Evolutionary conservation across 495 filamentous ascomycete species (phyloP).

Genomic region (Choiromyces venosus): DNA sequence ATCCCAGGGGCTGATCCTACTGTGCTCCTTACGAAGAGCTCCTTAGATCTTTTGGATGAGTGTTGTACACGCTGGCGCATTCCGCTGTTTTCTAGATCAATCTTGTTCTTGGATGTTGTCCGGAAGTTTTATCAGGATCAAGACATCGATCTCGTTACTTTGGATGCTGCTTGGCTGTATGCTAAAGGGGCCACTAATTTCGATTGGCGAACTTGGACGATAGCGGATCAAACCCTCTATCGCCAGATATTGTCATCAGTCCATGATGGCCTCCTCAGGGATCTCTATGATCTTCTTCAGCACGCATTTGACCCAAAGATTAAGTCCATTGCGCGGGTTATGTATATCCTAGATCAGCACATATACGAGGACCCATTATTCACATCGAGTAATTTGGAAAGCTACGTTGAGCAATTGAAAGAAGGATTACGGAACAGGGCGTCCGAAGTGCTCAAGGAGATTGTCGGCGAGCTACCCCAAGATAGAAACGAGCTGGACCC

Average conservation of each 20-base stretch:
- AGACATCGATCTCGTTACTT: constrained; percentile 69
- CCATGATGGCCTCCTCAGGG: constrained; percentile 76
- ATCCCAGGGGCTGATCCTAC: constrained; percentile 51
- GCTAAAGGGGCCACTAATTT: constrained; percentile 58
- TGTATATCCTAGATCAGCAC: constrained; percentile 78
- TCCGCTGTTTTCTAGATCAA: constrained; percentile 71
- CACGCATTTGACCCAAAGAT: constrained; percentile 85
- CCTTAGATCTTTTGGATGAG: constrained; percentile 76
- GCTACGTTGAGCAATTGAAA: constrained; percentile 63
- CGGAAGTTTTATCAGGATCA: constrained; percentile 79
- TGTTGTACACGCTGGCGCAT: constrained; percentile 85
- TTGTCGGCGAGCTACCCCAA: constrained; percentile 60
- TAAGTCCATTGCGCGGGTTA: constrained; percentile 67
- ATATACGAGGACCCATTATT: constrained; percentile 75
- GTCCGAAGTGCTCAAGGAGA: constrained; percentile 56
- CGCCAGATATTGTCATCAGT: constrained; percentile 67
- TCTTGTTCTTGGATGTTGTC: constrained; percentile 79
- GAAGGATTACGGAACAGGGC: constrained; percentile 70
- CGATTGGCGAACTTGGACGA: constrained; percentile 68
- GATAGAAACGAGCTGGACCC: constrained; percentile 71
- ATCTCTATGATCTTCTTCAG: constrained; percentile 79
- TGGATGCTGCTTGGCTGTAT: constrained; percentile 76
- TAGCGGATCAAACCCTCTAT: constrained; percentile 69
- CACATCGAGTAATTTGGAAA: constrained; percentile 60
- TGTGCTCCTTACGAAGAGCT: constrained; percentile 72